Evolutionary conservation across 2,329 filamentous ascomycete species (phyloP).

Genomic region (Aureobasidium mangrovei): DNA sequence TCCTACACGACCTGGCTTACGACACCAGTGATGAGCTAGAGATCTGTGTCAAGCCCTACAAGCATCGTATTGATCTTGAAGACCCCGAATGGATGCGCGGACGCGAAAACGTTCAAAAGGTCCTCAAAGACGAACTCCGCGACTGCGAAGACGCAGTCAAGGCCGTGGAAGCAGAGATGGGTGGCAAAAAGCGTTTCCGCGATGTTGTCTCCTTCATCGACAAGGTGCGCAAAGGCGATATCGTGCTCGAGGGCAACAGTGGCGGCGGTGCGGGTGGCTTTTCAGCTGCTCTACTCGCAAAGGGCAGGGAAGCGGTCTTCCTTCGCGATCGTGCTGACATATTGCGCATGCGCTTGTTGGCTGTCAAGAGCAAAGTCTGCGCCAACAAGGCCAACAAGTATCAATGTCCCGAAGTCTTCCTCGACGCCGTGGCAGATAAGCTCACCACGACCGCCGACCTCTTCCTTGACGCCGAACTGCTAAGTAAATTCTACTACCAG

Average conservation of each 20-base stretch:
- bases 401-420: constrained; percentile 91
- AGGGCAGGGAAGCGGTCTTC: constrained; percentile 83
- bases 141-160: constrained; percentile 75
- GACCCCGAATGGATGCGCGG: constrained; percentile 80
- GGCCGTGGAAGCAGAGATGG: constrained; percentile 65
- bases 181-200: constrained; percentile 72
- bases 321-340: constrained; percentile 85
- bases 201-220: constrained; percentile 92
- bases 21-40: constrained; percentile 97
- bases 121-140: constrained; percentile 79
- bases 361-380: constrained; percentile 87
- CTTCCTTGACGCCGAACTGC: constrained; percentile 92
- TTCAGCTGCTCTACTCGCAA: constrained; percentile 69
- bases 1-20: constrained; percentile 89
- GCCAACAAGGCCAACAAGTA: constrained; percentile 80
- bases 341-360: constrained; percentile 79
- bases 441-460: constrained; percentile 89
- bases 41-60: constrained; percentile 98
- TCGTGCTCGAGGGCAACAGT: constrained; percentile 66
- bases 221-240: constrained; percentile 75
- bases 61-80: constrained; percentile 94
- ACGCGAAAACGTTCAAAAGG: constrained; percentile 68
- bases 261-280: constrained; percentile 86
- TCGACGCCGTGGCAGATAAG: constrained; percentile 94
- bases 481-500: constrained; percentile 96